A percentile compares a stretch with the other conserved stretches of the same genome.
These are phyloP conservation scores for Suillus fuscotomentosus DNA, from an alignment of 768 basidiomycete genomes.

Conservation along the genomic window DNA sequence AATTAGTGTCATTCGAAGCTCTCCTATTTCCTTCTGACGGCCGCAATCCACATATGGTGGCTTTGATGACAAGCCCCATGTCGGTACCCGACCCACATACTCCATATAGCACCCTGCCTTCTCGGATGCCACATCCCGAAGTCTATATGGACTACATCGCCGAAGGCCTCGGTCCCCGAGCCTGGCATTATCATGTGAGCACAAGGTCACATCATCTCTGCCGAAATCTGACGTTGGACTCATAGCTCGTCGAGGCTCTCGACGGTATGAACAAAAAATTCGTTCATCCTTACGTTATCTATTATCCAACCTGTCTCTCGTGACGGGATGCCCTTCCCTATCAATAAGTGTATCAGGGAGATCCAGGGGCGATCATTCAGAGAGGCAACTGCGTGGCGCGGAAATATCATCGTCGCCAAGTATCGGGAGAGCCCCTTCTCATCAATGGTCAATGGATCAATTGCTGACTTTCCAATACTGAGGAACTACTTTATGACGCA, in stretches of 20 bases:
- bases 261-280: conserved; percentile 82
- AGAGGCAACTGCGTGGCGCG: conserved; percentile 73
- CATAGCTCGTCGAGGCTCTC: conserved; percentile 67
- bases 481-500: conserved; percentile 78
- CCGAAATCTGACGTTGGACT: conserved; percentile 12
- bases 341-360: conserved; percentile 74
- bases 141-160: conserved; percentile 86
- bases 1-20: conserved; percentile 61
- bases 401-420: conserved; percentile 77
- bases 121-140: conserved; percentile 80
- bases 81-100: conserved; percentile 43
- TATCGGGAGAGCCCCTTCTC: conserved; percentile 47
- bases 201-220: conserved; percentile 13
- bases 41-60: conserved; percentile 69
- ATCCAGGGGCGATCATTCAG: conserved; percentile 64
- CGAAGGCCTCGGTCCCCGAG: conserved; percentile 62
- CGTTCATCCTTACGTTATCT: conserved; percentile 76
- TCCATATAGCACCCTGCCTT: conserved; percentile 42
- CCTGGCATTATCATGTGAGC: conserved; percentile 72
- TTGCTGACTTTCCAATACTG: conserved; percentile 81
- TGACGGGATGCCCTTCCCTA: conserved; percentile 79
- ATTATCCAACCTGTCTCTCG: conserved; percentile 75
- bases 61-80: conserved; percentile 69
- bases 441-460: conserved; percentile 68
- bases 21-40: conserved; percentile 79